These are phyloP conservation scores for Phellinidium pouzarii DNA, from an alignment of 1,284 basidiomycete genomes.

Conservation along the genomic window DNA sequence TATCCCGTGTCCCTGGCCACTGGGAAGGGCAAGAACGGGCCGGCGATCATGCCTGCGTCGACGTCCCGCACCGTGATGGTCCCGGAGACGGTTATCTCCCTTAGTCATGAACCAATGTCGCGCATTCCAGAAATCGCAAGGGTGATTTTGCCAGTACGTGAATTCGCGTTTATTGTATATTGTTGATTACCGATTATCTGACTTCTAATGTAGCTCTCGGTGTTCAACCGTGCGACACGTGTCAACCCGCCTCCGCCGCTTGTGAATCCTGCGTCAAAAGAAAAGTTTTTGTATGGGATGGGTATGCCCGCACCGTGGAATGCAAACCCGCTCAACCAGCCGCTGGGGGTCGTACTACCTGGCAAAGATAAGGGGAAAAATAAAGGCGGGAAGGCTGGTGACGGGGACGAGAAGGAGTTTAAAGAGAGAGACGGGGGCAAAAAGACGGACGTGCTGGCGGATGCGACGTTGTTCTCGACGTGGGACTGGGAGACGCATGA, in stretches of 20 bases:
- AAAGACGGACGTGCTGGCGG: constrained; percentile 43
- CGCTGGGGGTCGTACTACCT: constrained; percentile 22
- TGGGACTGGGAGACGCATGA: constrained; percentile 71
- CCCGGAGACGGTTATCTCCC: constrained; percentile 44
- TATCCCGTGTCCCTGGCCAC: constrained; percentile 34
- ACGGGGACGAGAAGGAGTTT: constrained; percentile 21
- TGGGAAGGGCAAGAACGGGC: constrained; percentile 28
- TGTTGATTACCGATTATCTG: constrained; percentile 4
- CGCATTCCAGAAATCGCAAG: constrained; percentile 57
- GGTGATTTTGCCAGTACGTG: constrained; percentile 54
- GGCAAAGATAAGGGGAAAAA: constrained; percentile 32
- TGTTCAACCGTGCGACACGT: constrained; percentile 54
- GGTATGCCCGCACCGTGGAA: constrained; percentile 67
- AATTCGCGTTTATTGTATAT: not conserved
- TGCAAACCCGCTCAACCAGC: constrained; percentile 29
- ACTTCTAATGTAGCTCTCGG: constrained; percentile 35
- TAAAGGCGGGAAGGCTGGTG: constrained; percentile 14
- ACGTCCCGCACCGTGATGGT: constrained; percentile 46
- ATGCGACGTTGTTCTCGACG: constrained; percentile 64
- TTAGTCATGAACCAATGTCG: constrained; percentile 46
- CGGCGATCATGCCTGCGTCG: constrained; percentile 42
- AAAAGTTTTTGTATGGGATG: constrained; percentile 55
- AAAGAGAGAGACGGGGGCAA: constrained; percentile 24
- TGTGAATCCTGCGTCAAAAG: constrained; percentile 45
- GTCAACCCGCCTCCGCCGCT: constrained; percentile 49